A percentile compares a stretch with the other conserved stretches of the same genome.
phyloP scores from a whole-genome alignment of 2,329 filamentous ascomycete genomes.

The Scedosporium dehoogii region DNA sequence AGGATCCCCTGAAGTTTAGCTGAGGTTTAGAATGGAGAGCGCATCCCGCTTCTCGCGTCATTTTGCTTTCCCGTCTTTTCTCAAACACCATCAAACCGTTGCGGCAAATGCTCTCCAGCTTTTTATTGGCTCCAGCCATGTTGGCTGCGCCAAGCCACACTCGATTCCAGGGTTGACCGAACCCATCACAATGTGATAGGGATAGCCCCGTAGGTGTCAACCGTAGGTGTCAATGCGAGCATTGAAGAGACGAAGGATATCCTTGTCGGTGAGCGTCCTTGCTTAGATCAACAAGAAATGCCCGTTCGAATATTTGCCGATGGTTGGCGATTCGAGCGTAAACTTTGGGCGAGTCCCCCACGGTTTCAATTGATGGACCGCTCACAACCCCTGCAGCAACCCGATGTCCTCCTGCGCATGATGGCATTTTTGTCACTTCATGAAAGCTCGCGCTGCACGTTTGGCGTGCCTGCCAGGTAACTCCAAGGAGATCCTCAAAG shows the following conservation, averaged over 20 bases:
- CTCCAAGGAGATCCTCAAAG: no score
- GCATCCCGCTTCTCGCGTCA: neutral
- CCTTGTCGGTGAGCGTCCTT: neutral
- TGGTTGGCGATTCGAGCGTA: no score
- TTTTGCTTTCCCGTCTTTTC: neutral
- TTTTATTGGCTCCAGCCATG: neutral
- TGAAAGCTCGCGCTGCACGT: no score
- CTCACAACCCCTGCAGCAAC: no score
- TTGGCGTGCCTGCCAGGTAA: no score
- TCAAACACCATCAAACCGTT: constrained; percentile 1
- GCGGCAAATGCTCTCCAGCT: neutral
- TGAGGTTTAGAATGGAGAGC: neutral
- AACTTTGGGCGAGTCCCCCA: no score
- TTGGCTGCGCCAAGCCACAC: neutral
- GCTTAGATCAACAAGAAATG: neutral
- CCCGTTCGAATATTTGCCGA: neutral
- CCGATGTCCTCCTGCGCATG: no score
- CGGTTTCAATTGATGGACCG: neutral
- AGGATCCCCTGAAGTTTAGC: neutral
- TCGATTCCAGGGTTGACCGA: neutral
- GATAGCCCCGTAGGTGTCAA: neutral
- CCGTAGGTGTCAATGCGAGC: neutral
- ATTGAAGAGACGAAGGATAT: neutral
- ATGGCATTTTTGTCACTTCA: no score
- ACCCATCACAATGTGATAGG: neutral